Evolutionary conservation across 495 filamentous ascomycete genomes (phyloP), one percentile per base, ranked within the genome.

Genomic region (Hyaloscypha bicolor): DNA sequence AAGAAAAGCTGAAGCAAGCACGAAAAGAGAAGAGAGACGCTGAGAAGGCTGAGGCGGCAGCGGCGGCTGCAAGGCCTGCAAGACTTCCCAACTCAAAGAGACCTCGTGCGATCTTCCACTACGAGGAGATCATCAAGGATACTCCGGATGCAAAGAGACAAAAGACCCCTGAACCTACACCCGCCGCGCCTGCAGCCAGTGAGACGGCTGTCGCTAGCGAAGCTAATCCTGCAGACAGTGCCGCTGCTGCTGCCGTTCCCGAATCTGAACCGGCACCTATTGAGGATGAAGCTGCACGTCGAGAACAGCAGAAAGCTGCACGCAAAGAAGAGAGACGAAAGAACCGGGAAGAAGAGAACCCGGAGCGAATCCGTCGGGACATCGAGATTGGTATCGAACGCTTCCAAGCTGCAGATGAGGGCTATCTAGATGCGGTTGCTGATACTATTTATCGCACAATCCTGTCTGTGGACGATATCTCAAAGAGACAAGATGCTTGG

Each of bases 361-460:
- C 69, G 74, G 78, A 71, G 75, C 79, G 37, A 4, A 79, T 87
- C 53, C 81, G 89, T 45, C 83, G 87, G 35, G 92, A 96, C 63
- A 88, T 97, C 60, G 92, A 96, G 72, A 87, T 98, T 55, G 93
- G 95, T 9, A 79, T 88, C 30, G 95, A 97, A 80, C 86, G 95
- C 48, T 97, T 99, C 79, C 85, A 90, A 68, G 90, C 92, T 52
- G 90, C 92, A 0, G 88, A 85, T 57, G 86, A 87, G 57, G 83
- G 85, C 1, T 87, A 96, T 51, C 81, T 98, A 5, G 88, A 94
- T 67, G 85, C 85, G 52, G 90, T 98, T 64, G 92, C 91, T 0
- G 89, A 91, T 62, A 86, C 90, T 39, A 88, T 98, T 61, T 91
- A 97, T 78, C 87, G 88, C 37, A 87, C 90, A 1, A 89, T 99